Evolutionary conservation across 352 stramenopile species (phyloP).

Genomic region (Saprolegnia parasitica): DNA sequence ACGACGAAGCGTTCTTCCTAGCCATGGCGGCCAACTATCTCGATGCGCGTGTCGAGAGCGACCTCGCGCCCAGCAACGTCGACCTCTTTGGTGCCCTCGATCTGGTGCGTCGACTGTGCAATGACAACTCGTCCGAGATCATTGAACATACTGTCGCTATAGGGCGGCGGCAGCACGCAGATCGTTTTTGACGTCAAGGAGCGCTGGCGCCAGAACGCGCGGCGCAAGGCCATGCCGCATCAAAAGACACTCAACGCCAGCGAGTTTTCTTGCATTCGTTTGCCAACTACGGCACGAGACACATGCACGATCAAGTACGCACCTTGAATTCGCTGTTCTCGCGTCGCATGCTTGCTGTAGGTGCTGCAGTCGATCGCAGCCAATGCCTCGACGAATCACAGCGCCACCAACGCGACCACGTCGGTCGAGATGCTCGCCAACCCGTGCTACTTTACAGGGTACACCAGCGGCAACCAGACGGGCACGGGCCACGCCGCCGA

Average conservation of each 20-base stretch:
- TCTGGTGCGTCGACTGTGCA: not conserved
- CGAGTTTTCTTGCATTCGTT: constrained; percentile 21
- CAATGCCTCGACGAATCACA: not conserved
- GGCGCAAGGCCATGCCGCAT: constrained; percentile 5
- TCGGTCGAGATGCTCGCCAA: constrained; percentile 5
- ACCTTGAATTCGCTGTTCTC: not conserved
- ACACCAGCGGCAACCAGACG: constrained; percentile 1
- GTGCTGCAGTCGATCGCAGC: not conserved
- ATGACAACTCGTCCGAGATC: too few species aligned
- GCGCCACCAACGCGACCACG: too few species aligned
- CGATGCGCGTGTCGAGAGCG: constrained; percentile 17
- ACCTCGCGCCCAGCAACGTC: constrained; percentile 2
- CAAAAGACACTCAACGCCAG: not conserved
- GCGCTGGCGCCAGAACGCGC: constrained; percentile 21
- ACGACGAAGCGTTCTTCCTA: constrained; percentile 17
- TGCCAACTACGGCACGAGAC: not conserved
- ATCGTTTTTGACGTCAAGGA: constrained; percentile 22
- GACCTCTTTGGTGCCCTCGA: constrained; percentile 21
- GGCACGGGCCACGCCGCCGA: constrained; percentile 7
- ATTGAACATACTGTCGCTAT: too few species aligned
- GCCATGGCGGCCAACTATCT: constrained; percentile 22
- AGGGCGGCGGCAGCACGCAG: constrained; percentile 4
- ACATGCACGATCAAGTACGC: constrained; percentile 13
- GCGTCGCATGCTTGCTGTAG: not conserved
- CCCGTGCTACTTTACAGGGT: constrained; percentile 4